A percentile compares a stretch with the other conserved stretches of the same genome.
Conservation (phyloP, 768 basidiomycete genomes). For the Kwoniella mangroviensis region DNA sequence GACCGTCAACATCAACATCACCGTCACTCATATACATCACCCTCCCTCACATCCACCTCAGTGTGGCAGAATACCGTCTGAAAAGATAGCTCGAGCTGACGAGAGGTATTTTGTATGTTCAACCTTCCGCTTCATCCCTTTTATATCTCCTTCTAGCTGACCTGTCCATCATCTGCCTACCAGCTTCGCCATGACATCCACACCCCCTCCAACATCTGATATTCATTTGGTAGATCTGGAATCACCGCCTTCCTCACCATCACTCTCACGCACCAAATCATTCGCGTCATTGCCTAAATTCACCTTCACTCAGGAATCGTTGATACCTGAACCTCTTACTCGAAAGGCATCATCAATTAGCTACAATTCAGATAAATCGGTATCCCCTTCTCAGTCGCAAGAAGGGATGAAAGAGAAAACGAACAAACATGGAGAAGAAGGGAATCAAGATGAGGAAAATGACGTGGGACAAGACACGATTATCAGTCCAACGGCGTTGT, state of each 20-base stretch:
- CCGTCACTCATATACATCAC: neutral
- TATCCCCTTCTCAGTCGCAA: neutral
- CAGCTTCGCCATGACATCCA: neutral
- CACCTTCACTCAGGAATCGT: slow-evolving; percentile 8
- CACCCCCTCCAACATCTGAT: neutral
- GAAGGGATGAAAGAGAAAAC: neutral
- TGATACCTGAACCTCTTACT: neutral
- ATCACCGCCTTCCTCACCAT: slow-evolving; percentile 3
- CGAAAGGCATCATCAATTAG: neutral
- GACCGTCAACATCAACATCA: neutral
- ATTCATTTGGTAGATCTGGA: slow-evolving; percentile 6
- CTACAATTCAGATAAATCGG: neutral
- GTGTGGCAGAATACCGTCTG: neutral
- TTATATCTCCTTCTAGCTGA: neutral
- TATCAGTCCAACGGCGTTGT: neutral
- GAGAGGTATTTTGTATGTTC: neutral
- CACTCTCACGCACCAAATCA: neutral
- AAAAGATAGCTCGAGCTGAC: neutral
- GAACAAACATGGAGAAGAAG: neutral
- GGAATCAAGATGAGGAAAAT: neutral
- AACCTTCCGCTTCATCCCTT: neutral
- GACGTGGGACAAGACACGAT: neutral
- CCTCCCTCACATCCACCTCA: neutral
- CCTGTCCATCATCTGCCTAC: neutral
- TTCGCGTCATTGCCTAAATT: slow-evolving; percentile 4